Conservation (phyloP, 2,329 filamentous ascomycete species). For the Penicillium sp. region DNA sequence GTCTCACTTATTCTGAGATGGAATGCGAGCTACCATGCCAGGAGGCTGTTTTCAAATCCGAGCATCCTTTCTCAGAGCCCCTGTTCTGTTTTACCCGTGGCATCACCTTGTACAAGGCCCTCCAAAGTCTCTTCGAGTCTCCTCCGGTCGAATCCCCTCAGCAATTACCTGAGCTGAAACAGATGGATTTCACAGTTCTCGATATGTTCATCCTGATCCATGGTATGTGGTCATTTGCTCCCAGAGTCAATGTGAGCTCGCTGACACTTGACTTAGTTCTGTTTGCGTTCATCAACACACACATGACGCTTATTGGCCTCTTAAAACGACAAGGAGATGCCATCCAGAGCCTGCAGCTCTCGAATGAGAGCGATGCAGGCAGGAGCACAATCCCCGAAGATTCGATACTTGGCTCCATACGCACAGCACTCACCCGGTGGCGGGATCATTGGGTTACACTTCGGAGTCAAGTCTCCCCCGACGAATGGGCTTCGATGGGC, state of each 20-base stretch:
- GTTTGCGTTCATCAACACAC: conserved; percentile 42
- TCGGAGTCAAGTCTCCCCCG: conserved; percentile 29
- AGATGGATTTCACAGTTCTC: conserved; percentile 32
- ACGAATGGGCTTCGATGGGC: conserved; percentile 42
- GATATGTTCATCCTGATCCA: conserved; percentile 47
- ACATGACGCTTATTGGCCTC: conserved; percentile 39
- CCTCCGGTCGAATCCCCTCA: conserved; percentile 12
- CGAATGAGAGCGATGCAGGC: background rate
- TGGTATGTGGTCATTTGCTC: conserved; percentile 25
- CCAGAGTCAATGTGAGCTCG: background rate
- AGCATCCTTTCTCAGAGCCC: conserved; percentile 44
- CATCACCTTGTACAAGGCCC: conserved; percentile 39
- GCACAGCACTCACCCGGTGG: conserved; percentile 39
- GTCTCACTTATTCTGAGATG: conserved; percentile 41
- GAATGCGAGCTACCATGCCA: conserved; percentile 46
- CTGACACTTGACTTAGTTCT: conserved; percentile 30
- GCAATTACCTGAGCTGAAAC: conserved; percentile 6
- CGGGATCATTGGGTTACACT: conserved; percentile 39
- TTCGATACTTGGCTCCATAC: conserved; percentile 31
- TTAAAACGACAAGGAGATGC: conserved; percentile 19
- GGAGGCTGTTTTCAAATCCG: conserved; percentile 39
- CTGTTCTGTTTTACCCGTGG: conserved; percentile 40
- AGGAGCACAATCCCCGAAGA: conserved; percentile 29
- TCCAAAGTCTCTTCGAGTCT: conserved; percentile 40
- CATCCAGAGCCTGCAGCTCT: conserved; percentile 8